phyloP scores from a whole-genome alignment of 1,139 yeast species.

The Kluyveromyces marxianus region DNA sequence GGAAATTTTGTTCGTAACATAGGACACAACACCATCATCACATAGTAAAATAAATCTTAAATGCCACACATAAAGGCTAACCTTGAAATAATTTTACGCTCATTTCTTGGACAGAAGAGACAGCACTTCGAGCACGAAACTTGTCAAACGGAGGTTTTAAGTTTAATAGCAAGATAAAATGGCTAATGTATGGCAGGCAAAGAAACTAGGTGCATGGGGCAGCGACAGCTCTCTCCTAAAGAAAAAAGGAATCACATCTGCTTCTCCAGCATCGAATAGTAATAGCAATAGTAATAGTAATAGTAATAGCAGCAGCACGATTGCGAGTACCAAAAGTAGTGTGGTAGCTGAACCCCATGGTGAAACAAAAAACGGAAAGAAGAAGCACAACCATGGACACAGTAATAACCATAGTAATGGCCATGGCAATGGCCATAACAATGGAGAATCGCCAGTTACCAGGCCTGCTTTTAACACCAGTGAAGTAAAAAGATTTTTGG shows the following conservation, averaged over 20 bases:
- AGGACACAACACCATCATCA: too few species aligned
- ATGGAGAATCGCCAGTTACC: background rate
- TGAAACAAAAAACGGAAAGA: background rate
- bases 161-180: background rate
- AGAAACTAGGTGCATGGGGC: slow-evolving; percentile 3
- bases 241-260: background rate
- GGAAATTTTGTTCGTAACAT: too few species aligned
- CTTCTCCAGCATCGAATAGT: background rate
- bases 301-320: too few species aligned
- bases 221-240: background rate
- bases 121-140: too few species aligned
- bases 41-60: too few species aligned
- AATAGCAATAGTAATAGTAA: background rate
- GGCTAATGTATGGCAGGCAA: slow-evolving; percentile 2
- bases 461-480: slow-evolving; percentile 23
- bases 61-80: too few species aligned
- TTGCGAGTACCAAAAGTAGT: too few species aligned
- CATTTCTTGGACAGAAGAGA: too few species aligned
- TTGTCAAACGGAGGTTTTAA: too few species aligned
- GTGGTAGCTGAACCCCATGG: too few species aligned
- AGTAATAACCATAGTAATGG: background rate
- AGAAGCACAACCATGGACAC: background rate
- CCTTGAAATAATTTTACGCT: too few species aligned
- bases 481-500: slow-evolving; percentile 22
- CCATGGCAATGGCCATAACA: background rate